Percentiles rank a stretch among this genome's conserved stretches.
Conservation (phyloP, 2,329 filamentous ascomycete species). For the Penicillium sumatraense region DNA sequence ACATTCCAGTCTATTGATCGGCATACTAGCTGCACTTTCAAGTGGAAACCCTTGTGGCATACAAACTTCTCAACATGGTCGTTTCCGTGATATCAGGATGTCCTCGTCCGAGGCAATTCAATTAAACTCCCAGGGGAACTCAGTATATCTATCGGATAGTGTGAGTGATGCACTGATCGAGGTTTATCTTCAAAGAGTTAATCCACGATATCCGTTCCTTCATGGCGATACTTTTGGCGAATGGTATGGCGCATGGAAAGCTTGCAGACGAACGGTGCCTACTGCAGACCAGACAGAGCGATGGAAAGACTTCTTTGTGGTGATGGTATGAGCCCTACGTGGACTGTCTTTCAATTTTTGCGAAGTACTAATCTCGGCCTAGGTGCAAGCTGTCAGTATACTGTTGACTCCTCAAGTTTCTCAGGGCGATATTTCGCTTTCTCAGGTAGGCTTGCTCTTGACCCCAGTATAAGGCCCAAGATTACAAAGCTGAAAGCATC, state of each 20-base stretch:
- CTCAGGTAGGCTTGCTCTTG: constrained; percentile 9
- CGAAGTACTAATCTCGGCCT: background rate
- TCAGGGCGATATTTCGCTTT: constrained; percentile 10
- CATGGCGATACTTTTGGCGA: constrained; percentile 12
- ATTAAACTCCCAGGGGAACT: background rate
- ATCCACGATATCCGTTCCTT: constrained; percentile 22
- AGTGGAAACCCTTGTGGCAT: background rate
- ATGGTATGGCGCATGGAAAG: constrained; percentile 22
- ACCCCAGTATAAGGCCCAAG: background rate
- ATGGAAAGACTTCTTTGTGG: constrained; percentile 22
- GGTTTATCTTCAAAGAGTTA: constrained; percentile 21
- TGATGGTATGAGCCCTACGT: constrained; percentile 11
- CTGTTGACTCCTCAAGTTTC: constrained; percentile 19
- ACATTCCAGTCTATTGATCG: constrained; percentile 11
- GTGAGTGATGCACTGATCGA: constrained; percentile 3
- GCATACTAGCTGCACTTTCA: constrained; percentile 16
- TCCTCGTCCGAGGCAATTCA: background rate
- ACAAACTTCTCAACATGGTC: background rate
- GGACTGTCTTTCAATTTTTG: background rate
- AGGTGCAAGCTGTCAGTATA: constrained; percentile 20
- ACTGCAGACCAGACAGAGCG: background rate
- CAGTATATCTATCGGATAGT: background rate
- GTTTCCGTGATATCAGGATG: background rate
- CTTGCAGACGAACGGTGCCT: background rate
- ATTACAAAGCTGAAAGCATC: background rate